phyloP scores from a whole-genome alignment of 2,329 filamentous ascomycete genomes.

The Chrysoporthe puriensis region DNA sequence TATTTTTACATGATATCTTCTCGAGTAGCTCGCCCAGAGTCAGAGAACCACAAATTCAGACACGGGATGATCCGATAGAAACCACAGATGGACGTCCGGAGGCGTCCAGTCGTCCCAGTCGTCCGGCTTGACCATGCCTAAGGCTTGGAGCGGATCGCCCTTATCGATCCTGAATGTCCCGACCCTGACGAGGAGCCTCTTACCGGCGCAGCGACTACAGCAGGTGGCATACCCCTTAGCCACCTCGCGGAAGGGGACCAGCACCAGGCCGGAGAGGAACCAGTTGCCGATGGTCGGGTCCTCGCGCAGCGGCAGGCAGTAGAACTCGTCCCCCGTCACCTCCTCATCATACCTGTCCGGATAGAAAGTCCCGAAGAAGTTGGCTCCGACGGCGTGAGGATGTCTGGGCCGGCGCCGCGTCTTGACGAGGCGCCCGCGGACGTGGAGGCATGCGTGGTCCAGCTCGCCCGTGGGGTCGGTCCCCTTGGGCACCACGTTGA shows the following conservation, averaged over 20 bases:
- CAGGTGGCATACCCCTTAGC: background rate
- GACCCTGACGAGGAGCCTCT: background rate
- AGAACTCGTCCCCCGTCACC: background rate
- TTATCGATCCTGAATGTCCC: background rate
- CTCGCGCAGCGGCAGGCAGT: slow-evolving; percentile 13
- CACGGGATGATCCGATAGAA: background rate
- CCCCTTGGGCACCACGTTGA: background rate
- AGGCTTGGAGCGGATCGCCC: slow-evolving; percentile 13
- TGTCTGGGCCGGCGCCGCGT: background rate
- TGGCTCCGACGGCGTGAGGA: rapidly evolving
- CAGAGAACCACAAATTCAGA: too few relatives aligned
- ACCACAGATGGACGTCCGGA: slow-evolving; percentile 19
- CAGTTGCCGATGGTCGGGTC: rapidly evolving
- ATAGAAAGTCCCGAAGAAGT: background rate
- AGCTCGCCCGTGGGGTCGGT: slow-evolving; percentile 10
- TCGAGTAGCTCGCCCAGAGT: too few relatives aligned
- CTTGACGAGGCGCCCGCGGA: slow-evolving; percentile 4
- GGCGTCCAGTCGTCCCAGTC: slow-evolving; percentile 17
- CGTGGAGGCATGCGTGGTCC: slow-evolving; percentile 13
- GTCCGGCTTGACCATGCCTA: slow-evolving; percentile 12
- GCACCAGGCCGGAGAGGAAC: slow-evolving; percentile 10
- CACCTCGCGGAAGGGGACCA: background rate
- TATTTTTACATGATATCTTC: too few relatives aligned
- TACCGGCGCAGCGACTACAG: slow-evolving; percentile 11
- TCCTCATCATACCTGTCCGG: slow-evolving; percentile 13